phyloP scores from a whole-genome alignment of 176 grass and related monocot species.

The Eragrostis nindensis region DNA sequence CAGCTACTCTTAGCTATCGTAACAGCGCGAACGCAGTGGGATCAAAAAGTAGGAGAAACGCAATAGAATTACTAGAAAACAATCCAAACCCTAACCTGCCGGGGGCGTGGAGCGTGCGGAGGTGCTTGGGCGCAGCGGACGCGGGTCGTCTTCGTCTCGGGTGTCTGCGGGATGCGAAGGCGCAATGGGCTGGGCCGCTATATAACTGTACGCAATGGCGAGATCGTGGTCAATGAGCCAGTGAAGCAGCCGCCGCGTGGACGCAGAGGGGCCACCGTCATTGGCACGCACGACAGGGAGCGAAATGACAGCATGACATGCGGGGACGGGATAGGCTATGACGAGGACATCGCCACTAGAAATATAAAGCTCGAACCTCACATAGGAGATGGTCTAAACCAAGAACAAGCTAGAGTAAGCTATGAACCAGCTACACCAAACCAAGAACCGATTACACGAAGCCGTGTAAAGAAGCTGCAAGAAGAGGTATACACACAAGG shows the following conservation, averaged over 20 bases:
- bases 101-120: neutral
- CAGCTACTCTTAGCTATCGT: neutral
- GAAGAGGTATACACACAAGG: too few relatives aligned
- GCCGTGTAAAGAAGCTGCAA: too few relatives aligned
- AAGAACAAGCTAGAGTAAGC: too few relatives aligned
- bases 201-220: neutral
- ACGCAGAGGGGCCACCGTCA: neutral
- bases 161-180: neutral
- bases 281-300: neutral
- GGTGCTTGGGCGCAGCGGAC: neutral
- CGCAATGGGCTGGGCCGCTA: neutral
- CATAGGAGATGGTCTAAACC: too few relatives aligned
- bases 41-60: neutral
- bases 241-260: neutral
- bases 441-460: too few relatives aligned
- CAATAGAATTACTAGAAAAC: too few relatives aligned
- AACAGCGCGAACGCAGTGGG: neutral
- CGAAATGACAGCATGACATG: neutral
- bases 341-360: too few relatives aligned
- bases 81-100: constrained; percentile 32
- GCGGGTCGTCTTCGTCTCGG: neutral
- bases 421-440: too few relatives aligned
- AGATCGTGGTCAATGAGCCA: neutral
- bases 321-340: too few relatives aligned
- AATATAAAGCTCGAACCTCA: too few relatives aligned